Evolutionary conservation across 345 rosid species (phyloP).

Genomic region (Eucalyptus pumila): DNA sequence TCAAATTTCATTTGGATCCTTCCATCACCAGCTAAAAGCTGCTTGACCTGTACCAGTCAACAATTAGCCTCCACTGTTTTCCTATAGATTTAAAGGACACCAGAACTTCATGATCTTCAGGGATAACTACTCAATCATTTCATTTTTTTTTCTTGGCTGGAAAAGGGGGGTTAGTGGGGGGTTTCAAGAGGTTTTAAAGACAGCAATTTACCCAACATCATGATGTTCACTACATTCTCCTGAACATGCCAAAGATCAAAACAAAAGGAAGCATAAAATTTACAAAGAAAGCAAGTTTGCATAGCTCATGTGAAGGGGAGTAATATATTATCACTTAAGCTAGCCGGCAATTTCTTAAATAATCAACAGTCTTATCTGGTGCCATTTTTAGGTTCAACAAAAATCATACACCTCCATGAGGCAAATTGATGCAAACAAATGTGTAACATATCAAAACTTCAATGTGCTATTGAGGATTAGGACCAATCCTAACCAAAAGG

Average conservation of each 20-base stretch:
- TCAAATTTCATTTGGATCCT: slow-evolving; percentile 25
- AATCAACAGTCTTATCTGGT: not conserved
- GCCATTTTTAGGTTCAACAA: not conserved
- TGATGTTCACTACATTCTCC: not conserved
- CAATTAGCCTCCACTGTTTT: not conserved
- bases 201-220: not conserved
- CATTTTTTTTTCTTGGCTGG: not conserved
- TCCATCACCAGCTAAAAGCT: slow-evolving; percentile 36
- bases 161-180: not conserved
- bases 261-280: not conserved
- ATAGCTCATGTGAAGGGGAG: not conserved
- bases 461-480: not conserved
- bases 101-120: not conserved
- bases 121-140: not conserved
- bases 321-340: not conserved
- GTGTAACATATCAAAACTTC: not conserved
- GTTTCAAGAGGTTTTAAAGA: not conserved
- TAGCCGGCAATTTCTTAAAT: not conserved
- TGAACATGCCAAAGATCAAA: not conserved
- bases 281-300: not conserved
- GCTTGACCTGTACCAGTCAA: not conserved
- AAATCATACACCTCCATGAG: not conserved
- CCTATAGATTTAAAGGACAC: not conserved
- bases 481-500: not conserved
- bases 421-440: not conserved